These are phyloP conservation scores for Aspergillus viridinutans DNA, from an alignment of 2,329 filamentous ascomycete genomes.

Conservation along the genomic window DNA sequence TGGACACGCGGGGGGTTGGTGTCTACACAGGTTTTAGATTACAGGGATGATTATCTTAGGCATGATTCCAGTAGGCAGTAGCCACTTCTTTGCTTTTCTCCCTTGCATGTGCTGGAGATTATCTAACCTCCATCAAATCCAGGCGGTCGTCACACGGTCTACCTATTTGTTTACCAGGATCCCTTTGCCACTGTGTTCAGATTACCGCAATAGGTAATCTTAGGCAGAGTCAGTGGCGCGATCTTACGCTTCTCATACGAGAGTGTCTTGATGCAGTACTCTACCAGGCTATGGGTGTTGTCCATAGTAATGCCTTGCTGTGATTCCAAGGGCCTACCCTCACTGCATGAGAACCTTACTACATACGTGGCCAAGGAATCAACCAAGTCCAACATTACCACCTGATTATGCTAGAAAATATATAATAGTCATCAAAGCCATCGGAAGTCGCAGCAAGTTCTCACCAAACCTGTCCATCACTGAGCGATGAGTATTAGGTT, in stretches of 20 bases:
- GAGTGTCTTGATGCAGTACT: too few relatives aligned
- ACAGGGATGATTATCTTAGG: not conserved
- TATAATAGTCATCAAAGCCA: not conserved
- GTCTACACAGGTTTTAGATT: not conserved
- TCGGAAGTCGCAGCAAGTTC: too few relatives aligned
- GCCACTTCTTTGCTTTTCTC: slow-evolving; percentile 6
- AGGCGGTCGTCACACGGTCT: not conserved
- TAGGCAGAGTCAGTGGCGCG: not conserved
- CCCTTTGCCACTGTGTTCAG: not conserved
- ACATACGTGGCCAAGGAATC: not conserved
- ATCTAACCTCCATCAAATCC: not conserved
- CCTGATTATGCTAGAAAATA: not conserved
- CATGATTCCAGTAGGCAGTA: not conserved
- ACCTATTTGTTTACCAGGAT: not conserved
- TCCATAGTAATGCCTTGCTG: not conserved
- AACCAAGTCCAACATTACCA: not conserved
- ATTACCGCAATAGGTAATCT: not conserved
- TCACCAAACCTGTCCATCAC: too few relatives aligned
- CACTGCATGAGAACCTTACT: not conserved
- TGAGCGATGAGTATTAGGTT: too few relatives aligned
- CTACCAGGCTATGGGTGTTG: too few relatives aligned
- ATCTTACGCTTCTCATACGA: not conserved
- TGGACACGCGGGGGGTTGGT: slow-evolving; percentile 10
- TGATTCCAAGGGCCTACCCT: not conserved
- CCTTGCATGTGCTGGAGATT: slow-evolving; percentile 18